Evolutionary conservation across 2,329 filamentous ascomycete species (phyloP).

Genomic region (Hypoxylon sp.): DNA sequence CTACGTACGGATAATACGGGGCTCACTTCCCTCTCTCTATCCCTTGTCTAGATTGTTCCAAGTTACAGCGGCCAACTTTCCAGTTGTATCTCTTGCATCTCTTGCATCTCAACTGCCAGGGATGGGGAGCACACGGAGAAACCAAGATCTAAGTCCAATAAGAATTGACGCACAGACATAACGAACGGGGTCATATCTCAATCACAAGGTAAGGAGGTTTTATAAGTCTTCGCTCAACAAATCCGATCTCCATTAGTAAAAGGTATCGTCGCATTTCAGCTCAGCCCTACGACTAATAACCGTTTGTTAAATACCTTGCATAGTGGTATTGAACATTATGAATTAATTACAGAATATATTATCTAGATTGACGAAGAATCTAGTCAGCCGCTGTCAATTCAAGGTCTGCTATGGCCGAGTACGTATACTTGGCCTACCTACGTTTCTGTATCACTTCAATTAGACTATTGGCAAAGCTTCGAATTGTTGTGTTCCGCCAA

Average conservation of each 20-base stretch:
- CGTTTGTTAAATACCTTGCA: constrained; percentile 38
- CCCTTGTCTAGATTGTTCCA: constrained; percentile 17
- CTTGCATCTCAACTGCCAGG: constrained; percentile 30
- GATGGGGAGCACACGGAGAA: constrained; percentile 40
- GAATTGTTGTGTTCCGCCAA: constrained; percentile 12
- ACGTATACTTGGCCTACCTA: constrained; percentile 10
- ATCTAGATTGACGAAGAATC: constrained; percentile 39
- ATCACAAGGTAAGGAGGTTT: constrained; percentile 16
- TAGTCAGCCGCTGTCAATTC: constrained; percentile 25
- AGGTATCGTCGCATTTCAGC: constrained; percentile 42
- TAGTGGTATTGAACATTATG: constrained; percentile 40
- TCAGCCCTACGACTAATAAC: constrained; percentile 41
- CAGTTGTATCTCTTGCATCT: constrained; percentile 19
- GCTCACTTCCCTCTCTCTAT: constrained; percentile 5
- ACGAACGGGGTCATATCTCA: constrained; percentile 3
- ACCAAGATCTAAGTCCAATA: constrained; percentile 30
- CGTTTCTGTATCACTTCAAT: constrained; percentile 23
- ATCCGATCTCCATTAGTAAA: not conserved
- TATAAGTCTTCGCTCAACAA: constrained; percentile 1
- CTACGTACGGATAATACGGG: not conserved
- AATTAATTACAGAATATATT: constrained; percentile 42
- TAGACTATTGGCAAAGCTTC: constrained; percentile 15
- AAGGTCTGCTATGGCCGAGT: constrained; percentile 14
- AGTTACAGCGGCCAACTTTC: constrained; percentile 14
- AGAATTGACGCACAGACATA: constrained; percentile 20